These are phyloP conservation scores for Phytopythium mirpurense DNA, from an alignment of 352 stramenopile species.

Conservation along the genomic window DNA sequence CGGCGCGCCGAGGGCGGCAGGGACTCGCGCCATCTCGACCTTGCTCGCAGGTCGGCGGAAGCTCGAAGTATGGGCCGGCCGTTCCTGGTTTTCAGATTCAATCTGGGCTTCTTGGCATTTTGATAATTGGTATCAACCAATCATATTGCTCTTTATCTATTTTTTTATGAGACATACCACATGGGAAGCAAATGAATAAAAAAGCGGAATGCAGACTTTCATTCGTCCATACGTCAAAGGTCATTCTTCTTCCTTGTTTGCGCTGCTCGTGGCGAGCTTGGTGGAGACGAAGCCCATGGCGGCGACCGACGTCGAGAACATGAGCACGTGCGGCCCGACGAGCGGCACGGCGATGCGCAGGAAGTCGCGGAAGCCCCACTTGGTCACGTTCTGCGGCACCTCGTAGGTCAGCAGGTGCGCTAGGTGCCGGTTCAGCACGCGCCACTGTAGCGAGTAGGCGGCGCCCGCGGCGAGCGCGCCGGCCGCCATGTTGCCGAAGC, in stretches of 20 bases:
- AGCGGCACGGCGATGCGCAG: slow-evolving; percentile 54
- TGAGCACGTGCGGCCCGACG: slow-evolving; percentile 47
- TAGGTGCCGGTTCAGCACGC: slow-evolving; percentile 50
- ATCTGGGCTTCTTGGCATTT: too few relatives aligned
- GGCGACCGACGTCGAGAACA: slow-evolving; percentile 62
- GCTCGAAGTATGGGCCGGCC: neutral
- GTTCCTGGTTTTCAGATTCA: too few relatives aligned
- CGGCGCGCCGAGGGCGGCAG: neutral
- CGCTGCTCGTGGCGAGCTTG: slow-evolving; percentile 36
- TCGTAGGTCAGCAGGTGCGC: slow-evolving; percentile 65
- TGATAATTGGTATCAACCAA: too few relatives aligned
- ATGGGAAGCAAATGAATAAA: too few relatives aligned
- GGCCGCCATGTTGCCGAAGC: slow-evolving; percentile 24
- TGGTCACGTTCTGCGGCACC: slow-evolving; percentile 57
- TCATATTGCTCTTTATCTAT: too few relatives aligned
- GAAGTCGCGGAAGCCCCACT: slow-evolving; percentile 69
- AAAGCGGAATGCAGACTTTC: too few relatives aligned
- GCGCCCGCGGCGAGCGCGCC: slow-evolving; percentile 27
- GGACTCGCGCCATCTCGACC: neutral
- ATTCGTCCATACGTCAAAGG: too few relatives aligned
- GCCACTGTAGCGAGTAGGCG: slow-evolving; percentile 48
- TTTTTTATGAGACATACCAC: too few relatives aligned
- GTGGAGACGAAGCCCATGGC: slow-evolving; percentile 67
- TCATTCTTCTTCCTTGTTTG: too few relatives aligned
- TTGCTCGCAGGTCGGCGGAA: neutral